Percentiles rank a stretch among this genome's conserved stretches.
Conservation (phyloP, 768 basidiomycete genomes). For the Podaxis sp. region DNA sequence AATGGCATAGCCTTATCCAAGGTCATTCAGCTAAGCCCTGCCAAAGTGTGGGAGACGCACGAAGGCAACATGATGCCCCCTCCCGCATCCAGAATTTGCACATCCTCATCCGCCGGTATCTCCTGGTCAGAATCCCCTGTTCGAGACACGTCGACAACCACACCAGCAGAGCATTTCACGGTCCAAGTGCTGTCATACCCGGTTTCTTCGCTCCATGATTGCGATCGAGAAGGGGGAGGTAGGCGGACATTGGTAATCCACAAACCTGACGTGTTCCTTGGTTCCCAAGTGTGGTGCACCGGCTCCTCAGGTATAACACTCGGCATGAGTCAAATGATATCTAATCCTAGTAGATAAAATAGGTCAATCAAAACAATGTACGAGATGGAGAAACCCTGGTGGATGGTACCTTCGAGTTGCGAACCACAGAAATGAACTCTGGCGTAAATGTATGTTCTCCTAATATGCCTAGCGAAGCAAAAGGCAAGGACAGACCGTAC, state of each 20-base stretch:
- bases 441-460: neutral
- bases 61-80: slow-evolving; percentile 36
- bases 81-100: slow-evolving; percentile 22
- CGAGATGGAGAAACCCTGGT: neutral
- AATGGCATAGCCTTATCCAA: slow-evolving; percentile 45
- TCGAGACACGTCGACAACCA: slow-evolving; percentile 17
- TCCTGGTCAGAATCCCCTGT: neutral
- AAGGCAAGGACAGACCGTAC: neutral
- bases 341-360: neutral
- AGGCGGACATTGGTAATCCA: slow-evolving; percentile 19
- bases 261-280: slow-evolving; percentile 9
- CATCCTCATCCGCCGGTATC: slow-evolving; percentile 1
- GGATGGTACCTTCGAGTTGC: neutral
- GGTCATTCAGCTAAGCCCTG: neutral
- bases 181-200: slow-evolving; percentile 18
- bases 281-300: neutral
- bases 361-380: neutral
- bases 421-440: neutral
- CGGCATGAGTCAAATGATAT: neutral
- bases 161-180: slow-evolving; percentile 21
- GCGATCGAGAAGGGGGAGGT: slow-evolving; percentile 13
- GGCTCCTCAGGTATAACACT: neutral
- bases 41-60: slow-evolving; percentile 17
- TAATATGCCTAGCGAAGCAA: neutral
- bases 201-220: neutral